A percentile compares a stretch with the other conserved stretches of the same genome.
These are phyloP conservation scores for Pichia deserticola DNA, from an alignment of 805 yeast genomes.

Conservation along the genomic window DNA sequence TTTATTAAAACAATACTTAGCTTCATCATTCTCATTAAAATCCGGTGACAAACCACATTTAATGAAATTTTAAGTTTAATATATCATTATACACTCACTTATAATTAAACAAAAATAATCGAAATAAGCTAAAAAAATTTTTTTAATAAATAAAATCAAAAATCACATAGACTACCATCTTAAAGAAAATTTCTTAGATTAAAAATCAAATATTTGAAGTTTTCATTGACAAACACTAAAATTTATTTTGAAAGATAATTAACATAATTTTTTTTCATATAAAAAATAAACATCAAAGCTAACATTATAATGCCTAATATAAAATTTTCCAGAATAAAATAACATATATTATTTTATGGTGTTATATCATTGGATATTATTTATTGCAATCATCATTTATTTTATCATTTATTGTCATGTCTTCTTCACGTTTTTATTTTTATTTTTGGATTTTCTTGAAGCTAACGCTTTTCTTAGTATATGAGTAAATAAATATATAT, in stretches of 20 bases:
- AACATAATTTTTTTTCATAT: not conserved
- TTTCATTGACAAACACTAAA: not conserved
- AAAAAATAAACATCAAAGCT: too few species aligned
- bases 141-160: not conserved
- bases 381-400: not conserved
- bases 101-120: not conserved
- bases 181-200: not conserved
- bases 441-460: not conserved
- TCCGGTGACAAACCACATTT: constrained; percentile 98
- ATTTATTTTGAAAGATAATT: not conserved
- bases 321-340: constrained; percentile 4
- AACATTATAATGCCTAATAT: not conserved
- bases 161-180: not conserved
- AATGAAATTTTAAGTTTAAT: constrained; percentile 75
- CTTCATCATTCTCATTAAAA: constrained; percentile 92
- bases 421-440: not conserved
- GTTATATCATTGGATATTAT: not conserved
- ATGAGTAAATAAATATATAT: not conserved
- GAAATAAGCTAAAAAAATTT: not conserved
- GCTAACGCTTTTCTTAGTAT: not conserved
- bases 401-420: not conserved
- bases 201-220: not conserved
- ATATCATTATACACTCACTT: not conserved
- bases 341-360: not conserved
- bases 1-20: constrained; percentile 92